phyloP scores from a whole-genome alignment of 345 rosid genomes.

The Nasturtium officinale region DNA sequence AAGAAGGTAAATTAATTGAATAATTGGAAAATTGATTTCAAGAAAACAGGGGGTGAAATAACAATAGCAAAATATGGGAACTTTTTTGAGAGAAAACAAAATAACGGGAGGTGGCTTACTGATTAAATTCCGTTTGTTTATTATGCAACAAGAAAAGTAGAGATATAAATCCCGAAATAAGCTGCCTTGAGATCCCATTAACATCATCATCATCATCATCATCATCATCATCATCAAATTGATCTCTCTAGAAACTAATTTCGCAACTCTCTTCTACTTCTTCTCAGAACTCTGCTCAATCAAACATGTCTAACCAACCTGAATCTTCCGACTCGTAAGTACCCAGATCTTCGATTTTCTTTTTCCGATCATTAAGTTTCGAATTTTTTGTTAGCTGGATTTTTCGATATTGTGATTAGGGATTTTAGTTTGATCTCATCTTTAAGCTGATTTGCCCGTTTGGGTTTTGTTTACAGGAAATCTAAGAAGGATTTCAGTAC shows the following conservation, averaged over 20 bases:
- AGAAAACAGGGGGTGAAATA: not conserved
- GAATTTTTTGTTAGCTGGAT: not conserved
- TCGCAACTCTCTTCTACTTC: not conserved
- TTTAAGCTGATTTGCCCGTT: not conserved
- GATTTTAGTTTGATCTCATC: conserved; percentile 6
- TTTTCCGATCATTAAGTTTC: conserved; percentile 2
- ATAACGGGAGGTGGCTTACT: not conserved
- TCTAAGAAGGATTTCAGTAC: conserved; percentile 88
- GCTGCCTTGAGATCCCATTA: conserved; percentile 24
- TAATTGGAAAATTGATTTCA: not conserved
- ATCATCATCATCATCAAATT: conserved; percentile 23
- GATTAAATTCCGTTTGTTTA: conserved; percentile 44
- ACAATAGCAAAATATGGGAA: not conserved
- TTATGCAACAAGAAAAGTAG: too few relatives aligned
- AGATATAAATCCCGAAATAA: conserved; percentile 28
- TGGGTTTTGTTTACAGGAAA: conserved; percentile 49
- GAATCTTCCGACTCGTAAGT: conserved; percentile 90
- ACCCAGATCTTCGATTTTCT: conserved; percentile 46
- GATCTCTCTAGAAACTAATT: conserved; percentile 15
- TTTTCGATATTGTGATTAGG: not conserved
- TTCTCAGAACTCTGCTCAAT: conserved; percentile 1
- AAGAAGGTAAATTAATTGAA: not conserved
- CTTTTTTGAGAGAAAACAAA: not conserved
- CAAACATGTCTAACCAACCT: conserved; percentile 70
- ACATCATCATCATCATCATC: too few relatives aligned